These are phyloP conservation scores for Wilhelminamyces savonicus DNA, from an alignment of 805 yeast species.

Conservation along the genomic window DNA sequence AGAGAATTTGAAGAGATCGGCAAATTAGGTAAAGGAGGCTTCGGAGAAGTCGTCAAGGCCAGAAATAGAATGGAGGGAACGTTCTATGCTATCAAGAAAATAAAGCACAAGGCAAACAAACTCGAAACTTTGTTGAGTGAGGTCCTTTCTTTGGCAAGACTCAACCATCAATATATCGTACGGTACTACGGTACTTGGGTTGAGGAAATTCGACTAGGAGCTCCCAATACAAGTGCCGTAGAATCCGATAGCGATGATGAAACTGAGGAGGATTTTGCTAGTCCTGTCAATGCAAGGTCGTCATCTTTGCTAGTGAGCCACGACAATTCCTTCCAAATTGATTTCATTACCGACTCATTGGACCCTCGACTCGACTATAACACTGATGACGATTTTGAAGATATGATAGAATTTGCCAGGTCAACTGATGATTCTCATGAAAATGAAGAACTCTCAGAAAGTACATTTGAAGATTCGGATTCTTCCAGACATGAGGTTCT, in stretches of 20 bases:
- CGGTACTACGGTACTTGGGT: slow-evolving; percentile 97
- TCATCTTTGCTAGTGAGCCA: slow-evolving; percentile 8
- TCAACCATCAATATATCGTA: slow-evolving; percentile 93
- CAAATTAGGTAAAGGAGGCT: slow-evolving; percentile 88
- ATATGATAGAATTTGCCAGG: slow-evolving; percentile 27
- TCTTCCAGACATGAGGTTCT: too few relatives aligned
- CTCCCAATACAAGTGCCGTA: slow-evolving; percentile 9
- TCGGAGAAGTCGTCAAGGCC: slow-evolving; percentile 97
- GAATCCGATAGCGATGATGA: slow-evolving; percentile 9
- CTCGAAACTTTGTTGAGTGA: slow-evolving; percentile 80
- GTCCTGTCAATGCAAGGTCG: slow-evolving; percentile 9
- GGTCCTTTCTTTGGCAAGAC: slow-evolving; percentile 83
- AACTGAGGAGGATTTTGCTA: slow-evolving; percentile 12
- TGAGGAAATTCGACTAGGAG: slow-evolving; percentile 57
- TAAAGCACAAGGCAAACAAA: slow-evolving; percentile 74
- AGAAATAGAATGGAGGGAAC: slow-evolving; percentile 91
- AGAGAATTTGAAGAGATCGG: slow-evolving; percentile 95
- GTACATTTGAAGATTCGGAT: too few relatives aligned
- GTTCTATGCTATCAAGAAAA: slow-evolving; percentile 89
- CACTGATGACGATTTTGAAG: slow-evolving; percentile 15
- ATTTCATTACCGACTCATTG: slow-evolving; percentile 10
- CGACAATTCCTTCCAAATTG: slow-evolving; percentile 13
- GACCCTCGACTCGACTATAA: slow-evolving; percentile 2
- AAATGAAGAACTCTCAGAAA: slow-evolving; percentile 4
- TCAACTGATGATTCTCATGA: slow-evolving; percentile 10